These are phyloP conservation scores for Saccharomycopsis malanga DNA, from an alignment of 805 yeast species.

Conservation along the genomic window DNA sequence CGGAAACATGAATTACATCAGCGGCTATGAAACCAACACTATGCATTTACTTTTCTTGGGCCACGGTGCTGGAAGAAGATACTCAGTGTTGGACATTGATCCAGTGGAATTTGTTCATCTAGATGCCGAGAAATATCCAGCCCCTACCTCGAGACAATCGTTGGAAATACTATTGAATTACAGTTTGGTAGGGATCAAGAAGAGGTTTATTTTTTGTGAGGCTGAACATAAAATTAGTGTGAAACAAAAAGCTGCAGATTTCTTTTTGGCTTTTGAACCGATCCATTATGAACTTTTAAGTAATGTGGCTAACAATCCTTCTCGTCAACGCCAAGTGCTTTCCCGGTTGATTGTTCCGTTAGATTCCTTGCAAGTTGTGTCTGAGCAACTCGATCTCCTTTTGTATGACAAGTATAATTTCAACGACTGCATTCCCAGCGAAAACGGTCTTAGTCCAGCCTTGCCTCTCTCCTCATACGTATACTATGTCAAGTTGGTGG, in stretches of 20 bases:
- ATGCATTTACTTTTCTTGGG: slow-evolving; percentile 23
- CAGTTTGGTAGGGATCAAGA: background rate
- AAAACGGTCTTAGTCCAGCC: slow-evolving; percentile 31
- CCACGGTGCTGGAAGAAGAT: background rate
- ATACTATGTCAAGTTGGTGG: slow-evolving; percentile 53
- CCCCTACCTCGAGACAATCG: background rate
- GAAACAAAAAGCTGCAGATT: slow-evolving; percentile 1
- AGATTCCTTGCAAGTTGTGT: slow-evolving; percentile 75
- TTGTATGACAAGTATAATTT: slow-evolving; percentile 32
- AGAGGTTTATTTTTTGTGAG: background rate
- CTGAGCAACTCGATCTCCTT: slow-evolving; percentile 56
- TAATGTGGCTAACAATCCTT: slow-evolving; percentile 55
- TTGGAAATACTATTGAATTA: background rate
- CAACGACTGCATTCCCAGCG: slow-evolving; percentile 26
- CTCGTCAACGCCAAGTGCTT: slow-evolving; percentile 75
- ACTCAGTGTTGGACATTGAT: slow-evolving; percentile 1
- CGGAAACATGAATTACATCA: slow-evolving; percentile 38
- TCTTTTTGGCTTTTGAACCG: slow-evolving; percentile 12
- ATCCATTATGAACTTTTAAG: slow-evolving; percentile 40
- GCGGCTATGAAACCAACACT: slow-evolving; percentile 32
- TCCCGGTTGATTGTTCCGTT: slow-evolving; percentile 49
- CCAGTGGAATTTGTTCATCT: background rate
- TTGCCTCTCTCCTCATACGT: slow-evolving; percentile 69
- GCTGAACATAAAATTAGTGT: background rate
- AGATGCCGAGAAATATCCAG: background rate